These are phyloP conservation scores for Chlamydomonas schloesseri DNA, from an alignment of 139 green algal genomes.

Conservation along the genomic window DNA sequence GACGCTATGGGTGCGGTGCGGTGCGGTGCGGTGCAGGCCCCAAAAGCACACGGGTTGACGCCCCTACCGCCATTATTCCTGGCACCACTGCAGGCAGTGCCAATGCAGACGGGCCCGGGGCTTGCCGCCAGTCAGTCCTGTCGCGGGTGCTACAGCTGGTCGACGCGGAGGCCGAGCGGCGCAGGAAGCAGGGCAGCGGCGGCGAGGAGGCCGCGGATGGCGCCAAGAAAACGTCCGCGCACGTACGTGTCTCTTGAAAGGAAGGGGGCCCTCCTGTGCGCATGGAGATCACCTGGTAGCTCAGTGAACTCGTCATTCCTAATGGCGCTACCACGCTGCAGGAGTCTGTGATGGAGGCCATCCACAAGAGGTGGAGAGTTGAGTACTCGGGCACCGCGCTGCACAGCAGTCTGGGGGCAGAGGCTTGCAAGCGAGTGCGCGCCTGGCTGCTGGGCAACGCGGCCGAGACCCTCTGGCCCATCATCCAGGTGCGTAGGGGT, in stretches of 20 bases:
- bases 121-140: not conserved
- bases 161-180: conserved; percentile 9
- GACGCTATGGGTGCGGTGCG: no score
- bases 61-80: not conserved
- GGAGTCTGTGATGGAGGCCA: not conserved
- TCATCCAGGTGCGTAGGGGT: no score
- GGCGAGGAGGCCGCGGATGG: not conserved
- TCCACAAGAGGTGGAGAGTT: not conserved
- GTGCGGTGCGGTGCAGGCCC: not conserved
- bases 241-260: no score
- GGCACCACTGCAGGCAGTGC: not conserved
- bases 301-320: no score
- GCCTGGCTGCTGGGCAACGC: not conserved
- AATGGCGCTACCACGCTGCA: no score
- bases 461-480: conserved; percentile 7
- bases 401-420: not conserved
- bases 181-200: not conserved
- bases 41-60: not conserved
- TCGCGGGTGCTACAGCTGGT: not conserved
- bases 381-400: not conserved
- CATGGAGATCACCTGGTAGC: no score
- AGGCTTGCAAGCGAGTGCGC: not conserved
- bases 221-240: no score
- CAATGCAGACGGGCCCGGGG: not conserved
- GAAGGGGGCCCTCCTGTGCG: no score